These are phyloP conservation scores for Puccinia coronata DNA, from an alignment of 1,284 basidiomycete genomes.

Conservation along the genomic window DNA sequence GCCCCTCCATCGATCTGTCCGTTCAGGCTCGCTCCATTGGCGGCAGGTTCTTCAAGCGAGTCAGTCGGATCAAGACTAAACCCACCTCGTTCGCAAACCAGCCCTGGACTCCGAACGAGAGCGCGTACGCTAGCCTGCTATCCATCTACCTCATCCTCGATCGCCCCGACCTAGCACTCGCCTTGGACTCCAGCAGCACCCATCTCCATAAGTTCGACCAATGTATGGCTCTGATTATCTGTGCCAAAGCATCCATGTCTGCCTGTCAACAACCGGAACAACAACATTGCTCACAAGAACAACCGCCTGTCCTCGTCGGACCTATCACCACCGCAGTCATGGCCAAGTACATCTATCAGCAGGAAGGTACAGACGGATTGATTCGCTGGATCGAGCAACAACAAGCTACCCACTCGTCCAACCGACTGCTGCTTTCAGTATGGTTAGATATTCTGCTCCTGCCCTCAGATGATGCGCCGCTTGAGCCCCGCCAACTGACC, in stretches of 20 bases:
- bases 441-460: constrained; percentile 28
- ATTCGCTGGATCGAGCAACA: background rate
- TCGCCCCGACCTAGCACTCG: constrained; percentile 15
- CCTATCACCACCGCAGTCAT: constrained; percentile 16
- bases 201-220: background rate
- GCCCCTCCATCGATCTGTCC: background rate
- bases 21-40: background rate
- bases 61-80: background rate
- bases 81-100: background rate
- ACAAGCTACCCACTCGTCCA: background rate
- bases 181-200: background rate
- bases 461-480: background rate
- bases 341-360: constrained; percentile 8
- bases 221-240: background rate
- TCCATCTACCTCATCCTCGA: constrained; percentile 23
- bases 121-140: background rate
- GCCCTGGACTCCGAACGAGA: too few species aligned
- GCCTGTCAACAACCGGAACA: background rate
- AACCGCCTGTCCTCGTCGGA: background rate
- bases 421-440: constrained; percentile 13
- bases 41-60: background rate
- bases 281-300: background rate
- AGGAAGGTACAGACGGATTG: background rate
- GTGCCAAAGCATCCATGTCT: constrained; percentile 6
- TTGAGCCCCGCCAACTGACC: constrained; percentile 2